Percentiles rank a stretch among this genome's conserved stretches.
Evolutionary conservation across 2,329 filamentous ascomycete genomes (phyloP).

Genomic region (Aspergillus puulaauensis): DNA sequence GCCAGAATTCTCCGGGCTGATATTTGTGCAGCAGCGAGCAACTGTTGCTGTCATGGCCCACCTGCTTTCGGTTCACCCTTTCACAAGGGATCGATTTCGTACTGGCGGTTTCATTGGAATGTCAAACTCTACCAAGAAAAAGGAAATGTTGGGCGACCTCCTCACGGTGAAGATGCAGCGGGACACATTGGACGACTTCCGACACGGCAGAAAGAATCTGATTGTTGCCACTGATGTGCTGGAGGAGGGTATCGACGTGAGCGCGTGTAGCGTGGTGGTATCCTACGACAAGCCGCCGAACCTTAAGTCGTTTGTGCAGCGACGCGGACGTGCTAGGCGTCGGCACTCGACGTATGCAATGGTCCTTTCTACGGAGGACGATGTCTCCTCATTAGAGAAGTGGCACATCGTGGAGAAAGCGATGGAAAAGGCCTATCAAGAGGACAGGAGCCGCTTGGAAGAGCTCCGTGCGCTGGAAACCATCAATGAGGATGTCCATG

Average conservation of each 20-base stretch:
- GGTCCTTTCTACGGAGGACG: conserved; percentile 43
- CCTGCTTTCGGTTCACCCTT: conserved; percentile 56
- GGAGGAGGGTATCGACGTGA: conserved; percentile 62
- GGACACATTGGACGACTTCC: conserved; percentile 55
- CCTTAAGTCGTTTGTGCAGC: conserved; percentile 65
- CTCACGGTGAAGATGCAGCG: conserved; percentile 49
- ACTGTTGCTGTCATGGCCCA: conserved; percentile 61
- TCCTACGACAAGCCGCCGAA: conserved; percentile 64
- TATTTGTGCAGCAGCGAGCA: conserved; percentile 66
- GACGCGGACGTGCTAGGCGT: conserved; percentile 62
- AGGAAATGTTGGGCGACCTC: conserved; percentile 51
- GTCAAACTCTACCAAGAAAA: conserved; percentile 43
- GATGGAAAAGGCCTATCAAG: conserved; percentile 71
- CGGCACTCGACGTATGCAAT: conserved; percentile 56
- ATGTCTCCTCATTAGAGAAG: conserved; percentile 38
- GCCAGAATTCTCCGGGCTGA: conserved; percentile 56
- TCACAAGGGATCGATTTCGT: conserved; percentile 46
- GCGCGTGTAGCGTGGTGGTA: conserved; percentile 64
- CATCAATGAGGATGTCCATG: conserved; percentile 37
- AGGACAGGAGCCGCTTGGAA: conserved; percentile 57
- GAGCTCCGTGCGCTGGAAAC: conserved; percentile 53
- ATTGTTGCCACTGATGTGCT: conserved; percentile 59
- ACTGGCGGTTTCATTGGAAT: conserved; percentile 47
- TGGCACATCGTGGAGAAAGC: conserved; percentile 69
- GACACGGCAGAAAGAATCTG: conserved; percentile 54